Evolutionary conservation across 202 grass and related monocot species (phyloP).

Genomic region (Setaria italica): DNA sequence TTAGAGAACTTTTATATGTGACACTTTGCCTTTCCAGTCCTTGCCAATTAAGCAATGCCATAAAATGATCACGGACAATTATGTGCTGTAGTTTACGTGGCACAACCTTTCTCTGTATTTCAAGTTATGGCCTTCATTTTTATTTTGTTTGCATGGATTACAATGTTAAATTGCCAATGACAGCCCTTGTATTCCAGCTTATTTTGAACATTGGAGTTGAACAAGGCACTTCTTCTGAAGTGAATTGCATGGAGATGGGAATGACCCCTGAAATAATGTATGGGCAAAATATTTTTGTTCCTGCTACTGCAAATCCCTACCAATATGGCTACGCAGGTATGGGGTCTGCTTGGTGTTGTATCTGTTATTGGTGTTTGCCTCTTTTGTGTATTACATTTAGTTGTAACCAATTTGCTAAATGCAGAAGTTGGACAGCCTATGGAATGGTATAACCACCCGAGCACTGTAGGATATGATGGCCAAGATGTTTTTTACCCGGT

Average conservation of each 20-base stretch:
- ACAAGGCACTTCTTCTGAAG: slow-evolving; percentile 14
- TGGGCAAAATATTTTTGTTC: slow-evolving; percentile 62
- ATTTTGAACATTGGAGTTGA: slow-evolving; percentile 34
- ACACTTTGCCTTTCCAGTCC: neutral
- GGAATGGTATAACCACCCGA: slow-evolving; percentile 68
- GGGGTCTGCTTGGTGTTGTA: neutral
- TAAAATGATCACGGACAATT: neutral
- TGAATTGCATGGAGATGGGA: slow-evolving; percentile 57
- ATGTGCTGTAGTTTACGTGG: neutral
- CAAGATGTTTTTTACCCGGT: slow-evolving; percentile 70
- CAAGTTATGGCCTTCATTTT: neutral
- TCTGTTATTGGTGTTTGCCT: neutral
- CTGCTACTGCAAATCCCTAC: slow-evolving; percentile 53
- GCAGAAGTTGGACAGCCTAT: slow-evolving; percentile 57
- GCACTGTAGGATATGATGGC: slow-evolving; percentile 55
- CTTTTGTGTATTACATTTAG: neutral
- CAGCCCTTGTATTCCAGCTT: slow-evolving; percentile 21
- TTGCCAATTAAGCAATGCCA: neutral
- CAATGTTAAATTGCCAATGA: slow-evolving; percentile 34
- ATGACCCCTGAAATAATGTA: slow-evolving; percentile 59
- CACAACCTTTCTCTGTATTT: neutral
- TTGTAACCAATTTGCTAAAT: slow-evolving; percentile 24
- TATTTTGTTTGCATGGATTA: neutral
- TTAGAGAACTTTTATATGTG: neutral
- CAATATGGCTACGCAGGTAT: slow-evolving; percentile 69